A percentile compares a stretch with the other conserved stretches of the same genome.
These are phyloP conservation scores for Anethum foeniculum DNA, from an alignment of 140 eudicot species.

Conservation along the genomic window DNA sequence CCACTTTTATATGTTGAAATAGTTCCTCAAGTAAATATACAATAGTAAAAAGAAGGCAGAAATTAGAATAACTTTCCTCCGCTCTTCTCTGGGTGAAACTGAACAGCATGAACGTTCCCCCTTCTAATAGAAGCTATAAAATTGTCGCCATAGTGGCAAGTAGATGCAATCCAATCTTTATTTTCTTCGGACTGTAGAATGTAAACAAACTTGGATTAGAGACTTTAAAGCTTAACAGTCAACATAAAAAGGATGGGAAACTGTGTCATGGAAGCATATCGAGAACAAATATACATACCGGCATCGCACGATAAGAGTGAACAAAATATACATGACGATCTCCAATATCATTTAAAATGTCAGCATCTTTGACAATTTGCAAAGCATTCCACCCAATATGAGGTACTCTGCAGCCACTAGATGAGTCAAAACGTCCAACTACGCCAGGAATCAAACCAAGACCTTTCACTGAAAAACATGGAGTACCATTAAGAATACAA, in stretches of 20 bases:
- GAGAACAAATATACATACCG: constrained; percentile 38
- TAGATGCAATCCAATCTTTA: constrained; percentile 84
- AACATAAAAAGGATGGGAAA: not conserved
- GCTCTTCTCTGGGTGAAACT: constrained; percentile 98
- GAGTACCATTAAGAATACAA: constrained; percentile 10
- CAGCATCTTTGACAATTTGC: constrained; percentile 48
- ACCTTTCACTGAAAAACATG: constrained; percentile 66
- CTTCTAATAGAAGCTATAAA: constrained; percentile 82
- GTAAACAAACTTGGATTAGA: not conserved
- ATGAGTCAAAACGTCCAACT: constrained; percentile 93
- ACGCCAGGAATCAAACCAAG: constrained; percentile 98
- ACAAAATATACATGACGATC: constrained; percentile 88
- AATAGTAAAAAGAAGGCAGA: not conserved
- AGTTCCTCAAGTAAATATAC: not conserved
- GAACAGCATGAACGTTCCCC: constrained; percentile 94
- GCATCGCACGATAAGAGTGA: constrained; percentile 88
- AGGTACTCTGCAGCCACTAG: constrained; percentile 76
- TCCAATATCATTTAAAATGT: constrained; percentile 66
- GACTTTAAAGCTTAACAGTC: not conserved
- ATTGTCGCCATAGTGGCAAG: constrained; percentile 69
- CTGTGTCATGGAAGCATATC: constrained; percentile 2
- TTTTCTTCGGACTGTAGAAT: constrained; percentile 59
- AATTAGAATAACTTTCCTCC: constrained; percentile 49
- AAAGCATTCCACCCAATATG: constrained; percentile 98
- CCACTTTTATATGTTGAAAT: not conserved